Conservation (phyloP, 2,329 filamentous ascomycete genomes). For the Fusarium succisae region DNA sequence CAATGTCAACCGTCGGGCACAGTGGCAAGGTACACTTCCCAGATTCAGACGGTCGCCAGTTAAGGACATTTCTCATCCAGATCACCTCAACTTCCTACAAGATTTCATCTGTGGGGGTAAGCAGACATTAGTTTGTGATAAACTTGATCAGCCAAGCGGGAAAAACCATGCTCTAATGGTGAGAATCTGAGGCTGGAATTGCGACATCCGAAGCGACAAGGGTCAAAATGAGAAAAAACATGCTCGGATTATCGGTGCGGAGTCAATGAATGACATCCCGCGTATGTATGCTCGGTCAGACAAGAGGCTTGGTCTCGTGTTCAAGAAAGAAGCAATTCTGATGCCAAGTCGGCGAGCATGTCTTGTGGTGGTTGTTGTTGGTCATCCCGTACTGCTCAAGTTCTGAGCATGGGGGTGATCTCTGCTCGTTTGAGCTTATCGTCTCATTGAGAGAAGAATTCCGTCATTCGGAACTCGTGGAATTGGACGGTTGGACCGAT, state of each 20-base stretch:
- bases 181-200: conserved; percentile 26
- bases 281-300: neutral
- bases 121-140: neutral
- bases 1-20: neutral
- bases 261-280: neutral
- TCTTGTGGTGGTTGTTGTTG: neutral
- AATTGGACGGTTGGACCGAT: conserved; percentile 7
- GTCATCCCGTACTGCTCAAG: neutral
- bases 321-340: neutral
- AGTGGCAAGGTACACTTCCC: neutral
- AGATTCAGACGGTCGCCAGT: neutral
- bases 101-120: conserved; percentile 9
- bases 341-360: neutral
- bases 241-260: conserved; percentile 12
- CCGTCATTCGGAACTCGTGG: conserved; percentile 32
- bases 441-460: conserved; percentile 21
- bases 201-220: conserved; percentile 32
- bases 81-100: neutral
- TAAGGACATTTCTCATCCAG: no score
- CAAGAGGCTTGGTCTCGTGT: neutral
- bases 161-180: neutral
- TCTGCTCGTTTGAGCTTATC: conserved; percentile 10
- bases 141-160: neutral
- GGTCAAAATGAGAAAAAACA: neutral
- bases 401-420: neutral